These are phyloP conservation scores for Aspergillus coremiiformis DNA, from an alignment of 495 filamentous ascomycete genomes.

Conservation along the genomic window DNA sequence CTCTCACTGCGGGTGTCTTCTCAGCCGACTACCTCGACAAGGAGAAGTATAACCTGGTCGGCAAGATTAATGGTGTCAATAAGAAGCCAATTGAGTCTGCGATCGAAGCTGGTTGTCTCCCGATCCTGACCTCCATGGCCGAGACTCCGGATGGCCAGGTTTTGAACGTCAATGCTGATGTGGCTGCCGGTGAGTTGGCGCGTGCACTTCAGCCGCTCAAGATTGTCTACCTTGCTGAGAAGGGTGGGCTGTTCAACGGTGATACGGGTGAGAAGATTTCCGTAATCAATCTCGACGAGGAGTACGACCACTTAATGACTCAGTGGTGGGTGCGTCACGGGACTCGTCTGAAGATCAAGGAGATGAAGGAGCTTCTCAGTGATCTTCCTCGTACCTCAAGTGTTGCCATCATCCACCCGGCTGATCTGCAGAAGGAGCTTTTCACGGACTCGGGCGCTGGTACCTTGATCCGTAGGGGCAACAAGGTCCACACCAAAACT, in stretches of 20 bases:
- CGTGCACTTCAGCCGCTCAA: constrained; percentile 87
- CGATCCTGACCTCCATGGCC: constrained; percentile 94
- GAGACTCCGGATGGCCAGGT: constrained; percentile 91
- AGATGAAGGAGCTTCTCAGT: constrained; percentile 89
- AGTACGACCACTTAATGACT: constrained; percentile 89
- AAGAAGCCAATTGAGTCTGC: constrained; percentile 85
- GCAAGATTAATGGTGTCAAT: constrained; percentile 91
- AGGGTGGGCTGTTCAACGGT: constrained; percentile 92
- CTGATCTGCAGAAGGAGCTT: constrained; percentile 88
- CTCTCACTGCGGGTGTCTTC: constrained; percentile 90
- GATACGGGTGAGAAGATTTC: constrained; percentile 94
- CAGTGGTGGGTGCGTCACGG: constrained; percentile 96
- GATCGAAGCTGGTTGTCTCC: constrained; percentile 85
- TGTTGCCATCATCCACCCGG: constrained; percentile 95
- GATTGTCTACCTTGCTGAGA: constrained; percentile 97
- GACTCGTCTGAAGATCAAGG: constrained; percentile 95
- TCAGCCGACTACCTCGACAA: constrained; percentile 91
- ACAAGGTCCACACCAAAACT: constrained; percentile 73
- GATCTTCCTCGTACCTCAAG: constrained; percentile 85
- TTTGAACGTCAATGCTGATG: constrained; percentile 96
- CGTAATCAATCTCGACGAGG: constrained; percentile 95
- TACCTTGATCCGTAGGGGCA: constrained; percentile 87
- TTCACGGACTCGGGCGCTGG: constrained; percentile 96
- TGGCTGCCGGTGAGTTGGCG: constrained; percentile 89
- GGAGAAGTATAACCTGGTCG: constrained; percentile 89